A percentile compares a stretch with the other conserved stretches of the same genome.
These are phyloP conservation scores for Neurospora sublineolata DNA, from an alignment of 495 filamentous ascomycete species.

Conservation along the genomic window DNA sequence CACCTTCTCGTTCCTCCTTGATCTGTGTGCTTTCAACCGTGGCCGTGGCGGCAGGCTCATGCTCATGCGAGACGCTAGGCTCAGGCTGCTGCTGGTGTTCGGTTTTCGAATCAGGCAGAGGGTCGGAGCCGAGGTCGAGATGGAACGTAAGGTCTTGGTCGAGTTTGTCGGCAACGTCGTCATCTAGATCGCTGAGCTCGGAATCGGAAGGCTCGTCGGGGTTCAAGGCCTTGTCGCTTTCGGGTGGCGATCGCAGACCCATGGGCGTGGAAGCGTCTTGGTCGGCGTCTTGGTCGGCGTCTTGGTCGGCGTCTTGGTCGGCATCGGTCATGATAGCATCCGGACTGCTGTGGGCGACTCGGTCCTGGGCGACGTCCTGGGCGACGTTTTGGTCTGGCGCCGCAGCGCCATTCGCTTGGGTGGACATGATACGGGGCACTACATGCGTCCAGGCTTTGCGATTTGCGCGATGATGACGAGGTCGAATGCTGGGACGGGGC, in stretches of 20 bases:
- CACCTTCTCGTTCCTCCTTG: slow-evolving; percentile 21
- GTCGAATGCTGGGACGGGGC: slow-evolving; percentile 3
- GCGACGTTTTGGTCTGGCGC: slow-evolving; percentile 19
- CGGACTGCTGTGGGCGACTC: not conserved
- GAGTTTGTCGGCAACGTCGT: slow-evolving; percentile 26
- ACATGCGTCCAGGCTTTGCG: slow-evolving; percentile 25
- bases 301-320: slow-evolving; percentile 6
- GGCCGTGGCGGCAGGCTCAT: slow-evolving; percentile 9
- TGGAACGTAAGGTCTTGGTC: slow-evolving; percentile 8
- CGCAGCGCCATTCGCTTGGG: slow-evolving; percentile 29
- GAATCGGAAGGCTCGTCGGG: slow-evolving; percentile 38
- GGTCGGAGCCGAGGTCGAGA: slow-evolving; percentile 4
- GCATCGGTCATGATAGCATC: slow-evolving; percentile 5
- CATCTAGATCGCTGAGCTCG: slow-evolving; percentile 46
- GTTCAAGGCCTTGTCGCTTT: slow-evolving; percentile 40
- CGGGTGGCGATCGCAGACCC: slow-evolving; percentile 39
- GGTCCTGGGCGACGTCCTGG: not conserved
- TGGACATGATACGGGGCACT: slow-evolving; percentile 27
- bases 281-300: slow-evolving; percentile 6
- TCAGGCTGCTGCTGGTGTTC: not conserved
- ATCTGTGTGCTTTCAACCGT: slow-evolving; percentile 21
- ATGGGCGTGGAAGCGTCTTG: slow-evolving; percentile 19
- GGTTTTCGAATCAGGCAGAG: slow-evolving; percentile 1
- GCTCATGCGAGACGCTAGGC: not conserved
- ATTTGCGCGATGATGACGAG: slow-evolving; percentile 10